Evolutionary conservation across 1,139 yeast species (phyloP), one percentile per base, ranked within the genome.

Genomic region (Suzukiozyma palmioleophila): DNA sequence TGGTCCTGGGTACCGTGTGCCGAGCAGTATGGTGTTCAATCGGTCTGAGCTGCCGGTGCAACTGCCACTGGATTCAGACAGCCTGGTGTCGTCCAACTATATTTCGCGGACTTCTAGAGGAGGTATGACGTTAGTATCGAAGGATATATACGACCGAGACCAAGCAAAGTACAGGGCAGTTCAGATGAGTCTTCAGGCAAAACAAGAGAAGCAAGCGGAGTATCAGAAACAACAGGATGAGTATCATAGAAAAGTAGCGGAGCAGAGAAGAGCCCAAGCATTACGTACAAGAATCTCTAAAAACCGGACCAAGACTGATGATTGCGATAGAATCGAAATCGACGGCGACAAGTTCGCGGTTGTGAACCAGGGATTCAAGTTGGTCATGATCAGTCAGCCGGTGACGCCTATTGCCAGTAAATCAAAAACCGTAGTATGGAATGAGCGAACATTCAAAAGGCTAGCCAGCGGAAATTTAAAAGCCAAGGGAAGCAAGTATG

Each of bases 251-350:
- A 49, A 52, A 38, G 36, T 49, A 12, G 42, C 44, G 28, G 46
- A 52, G 27, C 45, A 46, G 33, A 45, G 40, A 40, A 46, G 40
- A 35, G 40, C 13, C 13, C 29, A 29, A 29, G 36, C 33, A 42
- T 29, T 44, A 27, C 55, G 50, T 38, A 35, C 46, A 3, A 50
- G 54, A 33, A 45, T 67, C 10, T 44, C 56, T 15, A 48, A 53
- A 39, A 56, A 64, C 42, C 52, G 60, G 41, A 44, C 46, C 5
- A 54, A 56, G 39, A 64, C 62, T 27, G 69, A 62, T 28, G 53
- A 52, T 39, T 62, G 65, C 43, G 78, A 75, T 45, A 52, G 77
- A 35, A 48, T 69, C 1, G 43, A 43, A 15, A 53, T 72, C 8
- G 62, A 59, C 25, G 66, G 64, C 3, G 59, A 56, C 8, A 47